Evolutionary conservation across 192 early-diverging fungal species (phyloP).

Genomic region (Cladochytrium replicatum): DNA sequence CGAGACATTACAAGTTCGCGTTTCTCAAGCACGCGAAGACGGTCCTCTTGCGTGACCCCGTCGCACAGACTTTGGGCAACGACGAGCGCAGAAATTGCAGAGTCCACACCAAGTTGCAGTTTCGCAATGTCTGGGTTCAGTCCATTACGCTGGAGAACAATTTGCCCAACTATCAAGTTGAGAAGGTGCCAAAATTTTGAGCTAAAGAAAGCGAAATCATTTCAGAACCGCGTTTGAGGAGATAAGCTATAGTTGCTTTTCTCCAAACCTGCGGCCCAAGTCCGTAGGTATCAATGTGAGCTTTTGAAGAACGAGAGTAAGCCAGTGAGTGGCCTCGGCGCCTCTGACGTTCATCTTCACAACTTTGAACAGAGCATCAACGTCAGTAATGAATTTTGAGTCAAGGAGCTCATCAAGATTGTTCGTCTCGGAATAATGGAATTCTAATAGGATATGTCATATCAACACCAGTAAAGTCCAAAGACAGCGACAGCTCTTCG

Average conservation of each 20-base stretch:
- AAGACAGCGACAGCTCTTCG: not conserved
- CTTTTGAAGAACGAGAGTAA: constrained; percentile 8
- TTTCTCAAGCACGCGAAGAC: too few species aligned
- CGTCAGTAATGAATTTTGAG: not conserved
- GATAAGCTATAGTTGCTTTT: not conserved
- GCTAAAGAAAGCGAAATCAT: constrained; percentile 5
- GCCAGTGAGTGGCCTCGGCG: constrained; percentile 7
- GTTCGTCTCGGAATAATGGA: not conserved
- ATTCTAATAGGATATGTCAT: not conserved
- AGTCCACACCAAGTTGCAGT: constrained; percentile 10
- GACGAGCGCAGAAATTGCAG: not conserved
- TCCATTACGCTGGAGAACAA: constrained; percentile 12
- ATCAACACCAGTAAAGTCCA: constrained; percentile 4
- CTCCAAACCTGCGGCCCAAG: not conserved
- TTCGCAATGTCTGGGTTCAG: constrained; percentile 2
- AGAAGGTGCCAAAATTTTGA: constrained; percentile 17
- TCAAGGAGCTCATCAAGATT: not conserved
- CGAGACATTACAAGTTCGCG: too few species aligned
- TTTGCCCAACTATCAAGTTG: not conserved
- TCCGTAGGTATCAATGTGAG: constrained; percentile 9
- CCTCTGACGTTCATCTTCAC: constrained; percentile 3
- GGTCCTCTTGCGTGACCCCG: not conserved
- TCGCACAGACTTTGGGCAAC: not conserved
- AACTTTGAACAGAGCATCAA: constrained; percentile 7
- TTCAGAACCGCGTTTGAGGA: not conserved